Base-by-base conservation (phyloP, 2,329 filamentous ascomycete genomes). In the Orbilia oligospora region DNA sequence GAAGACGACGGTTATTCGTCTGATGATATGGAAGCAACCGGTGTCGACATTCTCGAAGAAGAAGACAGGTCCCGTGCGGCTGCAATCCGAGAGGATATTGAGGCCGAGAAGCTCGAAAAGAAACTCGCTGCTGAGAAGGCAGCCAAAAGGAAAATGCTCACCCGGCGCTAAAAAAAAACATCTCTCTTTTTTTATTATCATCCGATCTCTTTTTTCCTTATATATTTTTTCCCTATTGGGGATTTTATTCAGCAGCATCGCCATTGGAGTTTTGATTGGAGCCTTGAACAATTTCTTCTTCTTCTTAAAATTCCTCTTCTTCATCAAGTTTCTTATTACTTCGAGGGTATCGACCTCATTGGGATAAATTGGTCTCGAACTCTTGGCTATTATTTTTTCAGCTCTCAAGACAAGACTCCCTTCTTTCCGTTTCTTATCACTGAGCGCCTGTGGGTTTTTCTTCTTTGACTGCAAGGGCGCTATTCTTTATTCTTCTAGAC, bases 1-100 rank as follows among this genome's bases (percentile, higher is more conserved):
- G 75, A 78, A 14, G 76, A 80, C 5, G 79, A 82, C 38, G 76
- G 80, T 12, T 76, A 82, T 51, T 82, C 80, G 36, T 81, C 80
- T 27, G 73, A 71, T 41, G 81, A 81, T 48, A 82, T 82, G 81
- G 81, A 82, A 70, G 81, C 81, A 24, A 79, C 78, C 12, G 81
- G 80, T 24, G 61, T 79, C 38, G 81, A 82, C 18, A 80, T 82
- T 27, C 58, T 82, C 16, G 81, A 81, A 41, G 81, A 82, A 64
- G 81, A 82, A 51, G 81, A 82, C 3, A 63, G 76, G 14, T 81
- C 81, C 10, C 69, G 71, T 8, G 69, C 69, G 27, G 70, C 58
- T 8, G 81, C 80, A 10, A 68, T 79, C 30, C 65, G 75, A 58
- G 81, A 82, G 63, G 81, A 82, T 55, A 69, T 81, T 12, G 80